Conservation (phyloP, 441 rosid species). For the Aleurites moluccanus region DNA sequence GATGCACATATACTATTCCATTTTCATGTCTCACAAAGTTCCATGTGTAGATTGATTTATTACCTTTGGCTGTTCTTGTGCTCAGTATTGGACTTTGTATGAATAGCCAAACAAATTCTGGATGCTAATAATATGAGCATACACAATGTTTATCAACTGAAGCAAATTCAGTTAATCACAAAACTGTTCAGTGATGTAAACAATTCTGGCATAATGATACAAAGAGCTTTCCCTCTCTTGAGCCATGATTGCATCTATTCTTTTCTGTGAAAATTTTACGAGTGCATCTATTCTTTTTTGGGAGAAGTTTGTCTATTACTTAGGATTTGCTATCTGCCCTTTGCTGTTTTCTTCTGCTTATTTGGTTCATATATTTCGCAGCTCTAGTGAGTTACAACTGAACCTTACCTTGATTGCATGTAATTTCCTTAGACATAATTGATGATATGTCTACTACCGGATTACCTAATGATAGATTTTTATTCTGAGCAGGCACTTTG, state of each 20-base stretch:
- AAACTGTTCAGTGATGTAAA: background rate
- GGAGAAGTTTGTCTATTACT: background rate
- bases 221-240: background rate
- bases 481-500: conserved; percentile 3
- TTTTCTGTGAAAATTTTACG: no score
- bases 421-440: background rate
- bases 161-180: background rate
- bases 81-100: background rate
- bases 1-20: background rate
- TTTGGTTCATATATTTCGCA: no score
- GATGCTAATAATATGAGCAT: background rate
- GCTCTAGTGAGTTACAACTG: background rate
- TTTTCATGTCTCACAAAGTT: background rate
- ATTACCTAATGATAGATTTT: background rate
- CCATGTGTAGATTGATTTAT: background rate
- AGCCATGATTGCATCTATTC: background rate
- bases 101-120: background rate
- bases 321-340: background rate
- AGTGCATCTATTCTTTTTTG: background rate
- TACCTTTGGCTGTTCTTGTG: background rate
- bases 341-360: no score
- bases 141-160: background rate
- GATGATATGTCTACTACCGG: background rate
- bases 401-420: background rate
- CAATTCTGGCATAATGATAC: background rate